Percentiles rank a stretch among this genome's conserved stretches.
These are phyloP conservation scores for Mediolabrus comicus DNA, from an alignment of 108 stramenopile species.

Conservation along the genomic window DNA sequence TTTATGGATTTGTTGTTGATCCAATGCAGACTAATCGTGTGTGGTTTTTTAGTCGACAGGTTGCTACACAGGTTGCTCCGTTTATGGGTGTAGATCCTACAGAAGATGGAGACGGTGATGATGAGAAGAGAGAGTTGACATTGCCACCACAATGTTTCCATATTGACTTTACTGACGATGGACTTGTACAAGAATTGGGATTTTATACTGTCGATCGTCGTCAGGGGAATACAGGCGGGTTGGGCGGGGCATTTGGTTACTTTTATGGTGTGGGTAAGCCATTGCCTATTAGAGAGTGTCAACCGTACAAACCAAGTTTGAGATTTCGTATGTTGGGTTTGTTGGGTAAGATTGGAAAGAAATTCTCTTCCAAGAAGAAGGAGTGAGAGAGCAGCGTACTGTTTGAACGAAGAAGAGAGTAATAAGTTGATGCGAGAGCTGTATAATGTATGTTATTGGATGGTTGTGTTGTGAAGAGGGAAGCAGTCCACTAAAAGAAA, in stretches of 20 bases:
- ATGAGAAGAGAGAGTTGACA: constrained; percentile 28
- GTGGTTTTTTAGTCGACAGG: constrained; percentile 60
- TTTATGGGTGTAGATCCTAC: constrained; percentile 58
- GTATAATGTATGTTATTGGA: no score
- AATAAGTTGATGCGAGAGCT: no score
- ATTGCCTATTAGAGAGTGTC: constrained; percentile 66
- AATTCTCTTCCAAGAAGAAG: constrained; percentile 18
- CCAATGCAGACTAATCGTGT: constrained; percentile 70
- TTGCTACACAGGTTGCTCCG: constrained; percentile 45
- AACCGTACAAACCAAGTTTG: constrained; percentile 62
- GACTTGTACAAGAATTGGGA: constrained; percentile 64
- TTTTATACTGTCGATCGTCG: constrained; percentile 74
- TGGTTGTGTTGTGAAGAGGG: no score
- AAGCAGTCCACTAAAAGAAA: no score
- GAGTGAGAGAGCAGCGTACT: no score
- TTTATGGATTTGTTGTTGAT: constrained; percentile 67
- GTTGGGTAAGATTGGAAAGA: constrained; percentile 41
- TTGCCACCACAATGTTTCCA: constrained; percentile 60
- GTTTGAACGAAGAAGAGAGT: no score
- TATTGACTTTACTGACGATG: constrained; percentile 54
- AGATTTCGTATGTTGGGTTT: constrained; percentile 46
- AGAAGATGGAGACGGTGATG: background rate
- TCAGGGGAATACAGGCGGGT: constrained; percentile 78
- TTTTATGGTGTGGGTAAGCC: constrained; percentile 73
- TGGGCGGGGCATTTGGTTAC: constrained; percentile 77